phyloP scores from a whole-genome alignment of 139 green algal genomes.

The Ulvella scutata region DNA sequence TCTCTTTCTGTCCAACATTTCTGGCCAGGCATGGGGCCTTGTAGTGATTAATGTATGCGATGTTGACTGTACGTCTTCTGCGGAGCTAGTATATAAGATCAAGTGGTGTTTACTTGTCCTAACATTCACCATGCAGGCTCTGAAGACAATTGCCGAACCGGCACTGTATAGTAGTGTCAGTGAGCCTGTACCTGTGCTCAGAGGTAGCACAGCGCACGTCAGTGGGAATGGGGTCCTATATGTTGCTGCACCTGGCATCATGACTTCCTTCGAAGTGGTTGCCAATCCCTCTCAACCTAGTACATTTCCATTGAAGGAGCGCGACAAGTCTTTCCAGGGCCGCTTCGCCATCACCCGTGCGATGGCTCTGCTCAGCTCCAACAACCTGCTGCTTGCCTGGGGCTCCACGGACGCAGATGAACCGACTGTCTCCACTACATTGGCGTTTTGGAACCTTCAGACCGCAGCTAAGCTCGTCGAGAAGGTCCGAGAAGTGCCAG shows the following conservation, averaged over 20 bases:
- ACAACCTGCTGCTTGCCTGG: neutral
- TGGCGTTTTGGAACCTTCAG: neutral
- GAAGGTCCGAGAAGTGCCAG: neutral
- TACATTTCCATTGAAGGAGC: neutral
- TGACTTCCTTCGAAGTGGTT: neutral
- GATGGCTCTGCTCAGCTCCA: neutral
- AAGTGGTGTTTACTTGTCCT: no score
- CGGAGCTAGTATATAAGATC: no score
- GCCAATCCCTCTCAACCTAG: neutral
- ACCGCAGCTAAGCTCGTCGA: neutral
- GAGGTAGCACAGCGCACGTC: neutral
- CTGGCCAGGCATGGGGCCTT: no score
- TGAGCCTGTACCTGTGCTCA: neutral
- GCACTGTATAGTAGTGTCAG: neutral
- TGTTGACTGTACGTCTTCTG: no score
- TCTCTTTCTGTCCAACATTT: no score
- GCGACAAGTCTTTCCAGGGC: neutral
- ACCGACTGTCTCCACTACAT: neutral
- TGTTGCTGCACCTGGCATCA: neutral
- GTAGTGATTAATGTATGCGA: no score
- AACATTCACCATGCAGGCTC: neutral
- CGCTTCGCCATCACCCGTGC: neutral
- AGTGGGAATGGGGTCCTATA: neutral
- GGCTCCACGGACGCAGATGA: neutral
- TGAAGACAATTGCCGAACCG: neutral